Conservation (phyloP, 2,329 filamentous ascomycete genomes). For the Talaromyces pinophilus region DNA sequence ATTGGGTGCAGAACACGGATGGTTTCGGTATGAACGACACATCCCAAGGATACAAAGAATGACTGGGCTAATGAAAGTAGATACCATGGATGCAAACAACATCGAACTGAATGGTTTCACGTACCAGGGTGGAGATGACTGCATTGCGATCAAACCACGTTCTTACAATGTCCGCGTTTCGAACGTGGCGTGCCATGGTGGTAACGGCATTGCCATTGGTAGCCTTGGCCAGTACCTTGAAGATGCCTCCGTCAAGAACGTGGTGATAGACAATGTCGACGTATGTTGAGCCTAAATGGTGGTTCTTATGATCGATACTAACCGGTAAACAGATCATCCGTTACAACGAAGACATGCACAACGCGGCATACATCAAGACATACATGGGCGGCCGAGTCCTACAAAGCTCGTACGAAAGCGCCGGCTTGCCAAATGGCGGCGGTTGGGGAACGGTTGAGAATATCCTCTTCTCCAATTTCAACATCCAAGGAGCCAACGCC, state of each 20-base stretch:
- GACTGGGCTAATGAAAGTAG: slow-evolving; percentile 25
- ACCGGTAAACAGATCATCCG: slow-evolving; percentile 39
- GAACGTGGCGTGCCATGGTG: slow-evolving; percentile 57
- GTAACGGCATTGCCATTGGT: slow-evolving; percentile 56
- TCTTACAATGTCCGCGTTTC: slow-evolving; percentile 59
- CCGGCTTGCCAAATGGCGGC: slow-evolving; percentile 51
- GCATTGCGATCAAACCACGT: slow-evolving; percentile 63
- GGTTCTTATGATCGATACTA: not conserved
- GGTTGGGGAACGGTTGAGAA: slow-evolving; percentile 58
- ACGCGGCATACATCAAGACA: slow-evolving; percentile 58
- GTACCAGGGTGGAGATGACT: slow-evolving; percentile 62
- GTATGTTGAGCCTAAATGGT: not conserved
- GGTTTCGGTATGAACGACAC: slow-evolving; percentile 46
- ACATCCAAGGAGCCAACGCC: slow-evolving; percentile 48
- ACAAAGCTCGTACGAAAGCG: slow-evolving; percentile 53
- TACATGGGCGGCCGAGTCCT: slow-evolving; percentile 54
- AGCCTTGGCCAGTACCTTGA: slow-evolving; percentile 59
- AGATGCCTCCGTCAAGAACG: slow-evolving; percentile 54
- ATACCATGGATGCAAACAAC: slow-evolving; percentile 58
- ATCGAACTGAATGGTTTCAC: slow-evolving; percentile 53
- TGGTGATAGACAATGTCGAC: slow-evolving; percentile 50
- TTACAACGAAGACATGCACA: slow-evolving; percentile 52
- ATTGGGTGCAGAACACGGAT: slow-evolving; percentile 62
- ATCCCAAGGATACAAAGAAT: not conserved
- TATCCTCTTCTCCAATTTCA: slow-evolving; percentile 55